phyloP scores from a whole-genome alignment of 306 rosid species.

The Glycine latifolia region DNA sequence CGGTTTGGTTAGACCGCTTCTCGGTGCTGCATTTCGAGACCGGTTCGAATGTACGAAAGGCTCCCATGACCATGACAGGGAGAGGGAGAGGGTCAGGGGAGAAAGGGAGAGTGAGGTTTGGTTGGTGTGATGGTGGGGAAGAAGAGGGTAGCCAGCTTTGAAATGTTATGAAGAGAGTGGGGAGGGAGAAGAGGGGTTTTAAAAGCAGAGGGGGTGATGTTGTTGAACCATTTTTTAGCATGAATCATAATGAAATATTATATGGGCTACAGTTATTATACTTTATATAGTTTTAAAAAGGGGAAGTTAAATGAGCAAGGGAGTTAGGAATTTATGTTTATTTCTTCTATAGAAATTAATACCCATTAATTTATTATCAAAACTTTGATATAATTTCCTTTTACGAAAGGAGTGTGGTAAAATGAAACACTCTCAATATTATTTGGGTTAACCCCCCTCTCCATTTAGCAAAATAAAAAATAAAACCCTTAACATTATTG shows the following conservation, averaged over 20 bases:
- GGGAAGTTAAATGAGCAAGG: background rate
- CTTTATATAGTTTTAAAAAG: background rate
- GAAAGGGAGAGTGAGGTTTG: background rate
- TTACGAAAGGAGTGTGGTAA: no score
- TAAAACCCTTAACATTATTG: no score
- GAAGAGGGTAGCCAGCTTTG: conserved; percentile 3
- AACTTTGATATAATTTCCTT: background rate
- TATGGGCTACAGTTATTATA: background rate
- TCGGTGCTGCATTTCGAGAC: conserved; percentile 71
- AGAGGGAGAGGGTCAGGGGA: background rate
- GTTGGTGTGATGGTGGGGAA: background rate
- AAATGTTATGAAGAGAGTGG: conserved; percentile 43
- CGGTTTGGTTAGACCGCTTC: conserved; percentile 71
- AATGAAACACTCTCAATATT: no score
- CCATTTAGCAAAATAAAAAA: no score
- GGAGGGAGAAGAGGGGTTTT: conserved; percentile 46
- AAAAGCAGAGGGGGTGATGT: conserved; percentile 49
- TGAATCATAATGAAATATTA: conserved; percentile 10
- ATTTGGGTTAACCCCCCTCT: no score
- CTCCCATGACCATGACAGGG: conserved; percentile 55
- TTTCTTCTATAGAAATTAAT: background rate
- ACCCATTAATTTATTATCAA: background rate
- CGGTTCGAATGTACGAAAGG: conserved; percentile 60
- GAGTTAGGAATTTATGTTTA: background rate
- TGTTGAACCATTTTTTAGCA: conserved; percentile 37